Base-by-base conservation (phyloP, 2,329 filamentous ascomycete species). In the Emericellopsis atlantica region DNA sequence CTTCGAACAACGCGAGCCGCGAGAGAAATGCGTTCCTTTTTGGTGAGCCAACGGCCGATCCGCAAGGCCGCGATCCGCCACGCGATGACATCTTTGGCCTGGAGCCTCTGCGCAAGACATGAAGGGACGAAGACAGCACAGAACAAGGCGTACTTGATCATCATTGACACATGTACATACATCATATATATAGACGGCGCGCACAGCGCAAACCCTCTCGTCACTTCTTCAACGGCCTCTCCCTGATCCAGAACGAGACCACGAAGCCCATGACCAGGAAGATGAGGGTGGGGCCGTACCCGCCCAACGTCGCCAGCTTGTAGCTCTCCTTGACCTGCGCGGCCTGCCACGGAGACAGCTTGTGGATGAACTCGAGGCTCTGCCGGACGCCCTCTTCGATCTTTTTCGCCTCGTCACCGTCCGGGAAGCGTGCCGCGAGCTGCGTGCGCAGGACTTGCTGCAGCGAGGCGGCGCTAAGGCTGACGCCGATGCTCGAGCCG, bases 281-380 rank as follows among this genome's bases (percentile, higher is more conserved):
- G 1, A 54, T 36, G 1, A 59, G 45, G 1, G 60, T 55, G 4
- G 70, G 56, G 1, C 55, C 54, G 42, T 71, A 64, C 1, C 66
- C 62, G 36, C 57, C 57, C 38, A 61, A 49, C 4, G 60, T 62
- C 4, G 64, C 64, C 8, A 57, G 42, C 34, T 76, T 74, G 57
- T 89, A 90, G 54, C 81, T 84, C 23, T 63, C 60, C 32, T 75
- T 69, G 4, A 90, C 83, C 11, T 82, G 56, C 11, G 54, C 61
- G 22, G 71, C 72, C 1, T 80, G 59, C 3, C 56, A 62, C 0
- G 81, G 77, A 6, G 83, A 74, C 29, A 90, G 65, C 5, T 68
- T 63, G 37, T 71, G 70, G 54, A 88, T 79, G 50, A 32, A n/a
- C n/a, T n/a, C n/a, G n/a, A n/a, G n/a, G n/a, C n/a, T n/a, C n/a